Conservation (phyloP, 2,329 filamentous ascomycete species). For the Colletotrichum musicola region DNA sequence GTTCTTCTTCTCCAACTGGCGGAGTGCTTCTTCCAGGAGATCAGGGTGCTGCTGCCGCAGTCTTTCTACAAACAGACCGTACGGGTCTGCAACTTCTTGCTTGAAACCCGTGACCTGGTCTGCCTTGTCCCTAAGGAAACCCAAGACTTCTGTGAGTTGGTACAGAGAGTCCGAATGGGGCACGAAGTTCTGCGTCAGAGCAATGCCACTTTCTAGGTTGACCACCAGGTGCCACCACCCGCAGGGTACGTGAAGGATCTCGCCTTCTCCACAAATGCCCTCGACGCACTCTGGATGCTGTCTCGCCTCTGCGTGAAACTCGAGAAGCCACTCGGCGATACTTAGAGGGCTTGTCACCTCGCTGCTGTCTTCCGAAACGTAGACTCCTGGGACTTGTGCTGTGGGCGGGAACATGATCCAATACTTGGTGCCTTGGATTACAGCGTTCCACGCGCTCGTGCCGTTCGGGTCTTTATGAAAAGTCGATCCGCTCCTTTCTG, state of each 20-base stretch:
- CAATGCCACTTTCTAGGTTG: constrained; percentile 86
- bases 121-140: constrained; percentile 83
- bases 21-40: constrained; percentile 74
- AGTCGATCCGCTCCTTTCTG: constrained; percentile 87
- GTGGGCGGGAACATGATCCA: constrained; percentile 98
- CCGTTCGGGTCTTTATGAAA: constrained; percentile 89
- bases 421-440: constrained; percentile 91
- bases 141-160: constrained; percentile 80
- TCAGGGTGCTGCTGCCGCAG: constrained; percentile 74
- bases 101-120: constrained; percentile 91
- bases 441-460: constrained; percentile 92
- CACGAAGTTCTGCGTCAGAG: constrained; percentile 96
- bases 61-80: constrained; percentile 78
- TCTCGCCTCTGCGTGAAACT: constrained; percentile 88
- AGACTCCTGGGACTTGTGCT: constrained; percentile 86
- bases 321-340: constrained; percentile 95
- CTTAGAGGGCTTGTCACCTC: constrained; percentile 95
- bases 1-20: constrained; percentile 72
- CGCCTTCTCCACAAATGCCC: constrained; percentile 85
- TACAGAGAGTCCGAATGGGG: constrained; percentile 67
- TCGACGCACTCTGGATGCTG: constrained; percentile 82
- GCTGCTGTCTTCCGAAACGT: constrained; percentile 87
- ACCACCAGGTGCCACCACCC: constrained; percentile 98
- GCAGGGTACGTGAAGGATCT: constrained; percentile 91
- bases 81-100: constrained; percentile 78